Conservation (phyloP, 192 early-diverging fungal genomes). For the Backusella macrospora region DNA sequence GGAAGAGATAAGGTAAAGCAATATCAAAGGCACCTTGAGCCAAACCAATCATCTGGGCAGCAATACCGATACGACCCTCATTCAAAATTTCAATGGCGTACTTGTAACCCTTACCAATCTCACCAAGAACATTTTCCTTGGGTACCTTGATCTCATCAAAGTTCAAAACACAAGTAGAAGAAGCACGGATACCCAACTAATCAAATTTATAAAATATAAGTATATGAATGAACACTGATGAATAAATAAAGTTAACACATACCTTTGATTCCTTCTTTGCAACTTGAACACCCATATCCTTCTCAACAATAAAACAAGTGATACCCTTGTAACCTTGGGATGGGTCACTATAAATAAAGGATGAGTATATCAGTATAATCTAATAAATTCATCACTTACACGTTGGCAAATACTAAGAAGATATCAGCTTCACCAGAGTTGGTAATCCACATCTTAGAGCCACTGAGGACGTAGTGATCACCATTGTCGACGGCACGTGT, state of each 20-base stretch:
- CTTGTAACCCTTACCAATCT: slow-evolving; percentile 97
- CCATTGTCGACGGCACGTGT: slow-evolving; percentile 83
- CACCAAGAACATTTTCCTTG: slow-evolving; percentile 84
- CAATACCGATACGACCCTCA: slow-evolving; percentile 84
- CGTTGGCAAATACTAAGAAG: slow-evolving; percentile 97
- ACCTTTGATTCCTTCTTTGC: slow-evolving; percentile 97
- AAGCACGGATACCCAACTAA: slow-evolving; percentile 90
- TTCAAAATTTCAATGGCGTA: slow-evolving; percentile 97
- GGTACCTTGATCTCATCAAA: slow-evolving; percentile 93
- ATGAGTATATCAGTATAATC: neutral
- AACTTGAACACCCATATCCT: slow-evolving; percentile 52
- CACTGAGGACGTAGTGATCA: slow-evolving; percentile 89
- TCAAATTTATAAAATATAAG: neutral
- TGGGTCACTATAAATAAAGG: slow-evolving; percentile 59
- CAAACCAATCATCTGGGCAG: slow-evolving; percentile 75
- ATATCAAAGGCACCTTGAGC: slow-evolving; percentile 93
- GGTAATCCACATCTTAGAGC: slow-evolving; percentile 93
- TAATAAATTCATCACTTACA: slow-evolving; percentile 43
- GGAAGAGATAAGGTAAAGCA: slow-evolving; percentile 88
- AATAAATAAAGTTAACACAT: neutral
- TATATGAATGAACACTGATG: neutral
- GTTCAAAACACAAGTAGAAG: slow-evolving; percentile 90
- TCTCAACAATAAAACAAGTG: slow-evolving; percentile 94
- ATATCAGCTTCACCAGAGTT: slow-evolving; percentile 95
- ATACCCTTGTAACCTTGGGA: slow-evolving; percentile 95